phyloP scores from a whole-genome alignment of 2,329 filamentous ascomycete genomes.

The Triangularia setosa region DNA sequence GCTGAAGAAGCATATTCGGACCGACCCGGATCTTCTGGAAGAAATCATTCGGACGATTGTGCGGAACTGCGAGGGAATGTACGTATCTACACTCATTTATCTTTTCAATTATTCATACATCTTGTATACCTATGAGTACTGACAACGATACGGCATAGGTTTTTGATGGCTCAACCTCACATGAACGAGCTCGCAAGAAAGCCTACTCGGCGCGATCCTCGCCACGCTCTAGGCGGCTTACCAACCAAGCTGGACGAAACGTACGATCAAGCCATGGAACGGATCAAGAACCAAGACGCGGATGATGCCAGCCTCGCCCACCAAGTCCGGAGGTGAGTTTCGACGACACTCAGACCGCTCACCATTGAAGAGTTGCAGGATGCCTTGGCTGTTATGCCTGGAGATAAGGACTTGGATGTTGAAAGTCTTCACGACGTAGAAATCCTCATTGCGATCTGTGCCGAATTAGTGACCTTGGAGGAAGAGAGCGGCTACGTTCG shows the following conservation, averaged over 20 bases:
- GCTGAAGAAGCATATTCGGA: not conserved
- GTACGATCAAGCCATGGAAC: conserved; percentile 35
- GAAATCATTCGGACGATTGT: not conserved
- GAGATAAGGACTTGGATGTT: conserved; percentile 26
- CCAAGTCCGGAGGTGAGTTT: conserved; percentile 33
- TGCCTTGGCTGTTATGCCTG: conserved; percentile 33
- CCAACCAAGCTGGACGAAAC: conserved; percentile 24
- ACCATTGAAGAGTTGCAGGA: conserved; percentile 32
- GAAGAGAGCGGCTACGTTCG: conserved; percentile 32
- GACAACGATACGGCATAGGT: not conserved
- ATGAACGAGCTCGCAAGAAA: not conserved
- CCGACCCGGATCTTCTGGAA: not conserved
- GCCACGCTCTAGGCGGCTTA: not conserved
- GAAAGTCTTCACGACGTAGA: conserved; percentile 28
- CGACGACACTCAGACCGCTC: conserved; percentile 28
- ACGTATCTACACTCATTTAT: too few species aligned
- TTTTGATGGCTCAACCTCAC: not conserved
- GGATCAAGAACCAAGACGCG: conserved; percentile 31
- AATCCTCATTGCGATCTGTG: conserved; percentile 31
- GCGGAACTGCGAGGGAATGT: not conserved
- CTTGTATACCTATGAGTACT: not conserved
- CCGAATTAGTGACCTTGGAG: conserved; percentile 35
- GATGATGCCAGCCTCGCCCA: conserved; percentile 25
- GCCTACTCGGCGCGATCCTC: not conserved
- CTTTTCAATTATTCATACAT: too few species aligned